Percentiles rank a stretch among this genome's conserved stretches.
These are phyloP conservation scores for Eragrostis tef DNA, from an alignment of 202 grass and related monocot genomes.

Conservation along the genomic window DNA sequence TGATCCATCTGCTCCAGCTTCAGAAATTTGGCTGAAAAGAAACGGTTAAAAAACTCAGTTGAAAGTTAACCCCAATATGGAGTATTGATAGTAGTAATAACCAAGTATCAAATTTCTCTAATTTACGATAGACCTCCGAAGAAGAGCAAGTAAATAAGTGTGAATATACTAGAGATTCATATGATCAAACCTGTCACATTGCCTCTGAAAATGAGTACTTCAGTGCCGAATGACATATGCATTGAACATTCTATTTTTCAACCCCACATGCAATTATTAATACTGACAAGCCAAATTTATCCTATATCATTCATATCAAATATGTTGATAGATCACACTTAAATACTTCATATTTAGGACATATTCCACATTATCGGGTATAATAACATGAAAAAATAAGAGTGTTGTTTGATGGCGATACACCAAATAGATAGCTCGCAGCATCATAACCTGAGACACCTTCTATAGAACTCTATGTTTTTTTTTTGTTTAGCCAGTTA, in stretches of 20 bases:
- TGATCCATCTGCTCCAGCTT: conserved; percentile 88
- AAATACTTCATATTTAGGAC: conserved; percentile 1
- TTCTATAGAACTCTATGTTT: background rate
- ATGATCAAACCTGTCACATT: background rate
- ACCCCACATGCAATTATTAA: background rate
- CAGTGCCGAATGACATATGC: background rate
- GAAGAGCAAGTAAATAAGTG: conserved; percentile 1
- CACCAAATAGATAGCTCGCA: background rate
- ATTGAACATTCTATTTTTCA: background rate
- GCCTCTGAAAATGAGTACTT: background rate
- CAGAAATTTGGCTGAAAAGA: conserved; percentile 83
- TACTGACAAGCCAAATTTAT: background rate
- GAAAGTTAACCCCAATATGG: conserved; percentile 27
- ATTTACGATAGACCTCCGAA: conserved; percentile 17
- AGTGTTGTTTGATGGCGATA: conserved; percentile 18
- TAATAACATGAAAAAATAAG: conserved; percentile 13
- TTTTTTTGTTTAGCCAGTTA: conserved; percentile 8
- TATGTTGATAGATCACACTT: background rate
- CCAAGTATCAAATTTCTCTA: conserved; percentile 24
- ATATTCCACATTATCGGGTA: conserved; percentile 1
- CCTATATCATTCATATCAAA: background rate
- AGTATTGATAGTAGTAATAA: conserved; percentile 20
- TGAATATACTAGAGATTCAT: conserved; percentile 11
- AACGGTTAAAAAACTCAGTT: conserved; percentile 48
- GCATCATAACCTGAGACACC: background rate